These are phyloP conservation scores for Hansenula lynferdii DNA, from an alignment of 1,139 yeast species.

Conservation along the genomic window DNA sequence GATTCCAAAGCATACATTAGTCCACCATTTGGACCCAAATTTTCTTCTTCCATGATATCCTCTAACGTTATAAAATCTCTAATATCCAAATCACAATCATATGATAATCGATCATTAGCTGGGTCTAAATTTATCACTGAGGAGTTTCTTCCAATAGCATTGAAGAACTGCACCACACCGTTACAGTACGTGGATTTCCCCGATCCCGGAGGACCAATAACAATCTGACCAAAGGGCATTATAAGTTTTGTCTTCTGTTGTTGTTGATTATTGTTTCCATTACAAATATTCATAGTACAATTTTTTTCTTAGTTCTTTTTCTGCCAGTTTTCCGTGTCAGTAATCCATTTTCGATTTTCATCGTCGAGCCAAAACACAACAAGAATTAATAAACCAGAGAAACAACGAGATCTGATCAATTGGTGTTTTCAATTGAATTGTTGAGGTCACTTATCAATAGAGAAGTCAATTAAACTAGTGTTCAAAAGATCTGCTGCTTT, in stretches of 20 bases:
- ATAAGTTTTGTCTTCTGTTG: neutral
- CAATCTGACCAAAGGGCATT: constrained; percentile 81
- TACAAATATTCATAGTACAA: too few species aligned
- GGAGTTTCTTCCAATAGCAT: constrained; percentile 89
- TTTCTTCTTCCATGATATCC: constrained; percentile 82
- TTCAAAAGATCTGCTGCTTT: too few species aligned
- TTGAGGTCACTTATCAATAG: too few species aligned
- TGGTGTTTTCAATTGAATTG: too few species aligned
- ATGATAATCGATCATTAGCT: constrained; percentile 81
- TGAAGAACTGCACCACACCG: constrained; percentile 87
- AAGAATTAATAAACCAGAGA: too few species aligned
- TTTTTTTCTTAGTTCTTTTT: too few species aligned
- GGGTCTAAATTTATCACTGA: constrained; percentile 87
- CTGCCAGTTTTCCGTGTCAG: too few species aligned
- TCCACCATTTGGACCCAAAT: constrained; percentile 94
- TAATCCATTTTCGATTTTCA: too few species aligned
- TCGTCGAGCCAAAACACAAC: too few species aligned
- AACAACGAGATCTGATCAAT: too few species aligned
- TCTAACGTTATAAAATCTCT: constrained; percentile 84
- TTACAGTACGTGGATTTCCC: constrained; percentile 95
- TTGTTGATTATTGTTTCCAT: too few species aligned
- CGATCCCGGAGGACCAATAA: constrained; percentile 97
- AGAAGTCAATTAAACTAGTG: too few species aligned
- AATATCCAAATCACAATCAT: constrained; percentile 83
- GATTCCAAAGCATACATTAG: constrained; percentile 84